A percentile compares a stretch with the other conserved stretches of the same genome.
Evolutionary conservation across 2,329 filamentous ascomycete genomes (phyloP).

Genomic region (Penicillium sp.): DNA sequence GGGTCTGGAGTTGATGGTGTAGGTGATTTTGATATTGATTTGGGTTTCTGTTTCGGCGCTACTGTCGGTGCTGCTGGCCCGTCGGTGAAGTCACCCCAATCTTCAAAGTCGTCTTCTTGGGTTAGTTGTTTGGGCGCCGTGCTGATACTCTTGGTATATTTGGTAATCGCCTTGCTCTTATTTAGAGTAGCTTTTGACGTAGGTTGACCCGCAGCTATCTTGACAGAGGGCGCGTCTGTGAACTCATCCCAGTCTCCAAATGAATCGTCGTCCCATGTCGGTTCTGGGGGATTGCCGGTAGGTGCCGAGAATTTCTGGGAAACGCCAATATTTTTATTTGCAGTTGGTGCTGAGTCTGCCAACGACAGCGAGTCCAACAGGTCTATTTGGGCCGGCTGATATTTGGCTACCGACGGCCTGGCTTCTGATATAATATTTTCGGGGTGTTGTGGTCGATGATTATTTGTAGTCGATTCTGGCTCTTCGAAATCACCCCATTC

Average conservation of each 20-base stretch:
- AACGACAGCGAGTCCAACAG: slow-evolving; percentile 32
- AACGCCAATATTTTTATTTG: not conserved
- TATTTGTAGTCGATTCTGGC: slow-evolving; percentile 23
- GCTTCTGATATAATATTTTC: not conserved
- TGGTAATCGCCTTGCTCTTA: slow-evolving; percentile 1
- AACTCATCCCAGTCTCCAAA: slow-evolving; percentile 24
- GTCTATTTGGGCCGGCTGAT: slow-evolving; percentile 16
- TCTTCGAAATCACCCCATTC: slow-evolving; percentile 50
- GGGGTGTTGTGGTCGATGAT: not conserved
- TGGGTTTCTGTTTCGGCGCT: not conserved
- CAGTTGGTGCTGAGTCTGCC: slow-evolving; percentile 19
- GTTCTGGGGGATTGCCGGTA: slow-evolving; percentile 15
- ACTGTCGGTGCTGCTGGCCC: slow-evolving; percentile 10
- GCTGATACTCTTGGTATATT: slow-evolving; percentile 4
- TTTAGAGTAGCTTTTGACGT: slow-evolving; percentile 7
- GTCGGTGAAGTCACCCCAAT: slow-evolving; percentile 25
- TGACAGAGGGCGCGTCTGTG: slow-evolving; percentile 13
- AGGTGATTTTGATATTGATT: not conserved
- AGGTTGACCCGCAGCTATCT: slow-evolving; percentile 1
- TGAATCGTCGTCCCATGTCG: slow-evolving; percentile 19
- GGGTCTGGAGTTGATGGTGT: slow-evolving; percentile 10
- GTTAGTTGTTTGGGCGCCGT: slow-evolving; percentile 10
- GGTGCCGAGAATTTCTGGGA: not conserved
- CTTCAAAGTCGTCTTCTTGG: slow-evolving; percentile 23
- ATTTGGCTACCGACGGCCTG: not conserved